Conservation (phyloP, 73 alveolate genomes). For the Stentor roeselii region DNA sequence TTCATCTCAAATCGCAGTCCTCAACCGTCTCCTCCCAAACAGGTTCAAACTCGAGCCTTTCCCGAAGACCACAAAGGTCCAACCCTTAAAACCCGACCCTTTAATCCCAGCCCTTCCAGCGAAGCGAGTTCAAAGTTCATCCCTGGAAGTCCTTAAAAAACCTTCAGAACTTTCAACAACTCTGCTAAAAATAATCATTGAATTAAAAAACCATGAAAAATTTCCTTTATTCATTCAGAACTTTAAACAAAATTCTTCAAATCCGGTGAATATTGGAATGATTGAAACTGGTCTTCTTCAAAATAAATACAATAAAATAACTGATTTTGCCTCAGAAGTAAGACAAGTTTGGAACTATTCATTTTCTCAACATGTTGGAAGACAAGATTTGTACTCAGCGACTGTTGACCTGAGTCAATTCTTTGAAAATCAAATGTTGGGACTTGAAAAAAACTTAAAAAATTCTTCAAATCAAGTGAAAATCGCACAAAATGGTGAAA, state of each 20-base stretch:
- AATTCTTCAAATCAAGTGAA: too few relatives aligned
- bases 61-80: too few relatives aligned
- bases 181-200: too few relatives aligned
- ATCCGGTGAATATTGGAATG: not conserved
- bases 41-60: not conserved
- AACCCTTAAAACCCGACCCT: too few relatives aligned
- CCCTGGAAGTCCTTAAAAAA: too few relatives aligned
- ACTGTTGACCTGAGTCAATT: conserved; percentile 32
- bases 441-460: conserved; percentile 22
- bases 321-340: conserved; percentile 33
- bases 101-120: too few relatives aligned
- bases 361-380: conserved; percentile 20
- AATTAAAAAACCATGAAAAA: too few relatives aligned
- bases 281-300: not conserved
- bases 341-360: conserved; percentile 38
- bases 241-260: too few relatives aligned
- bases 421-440: conserved; percentile 27
- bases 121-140: too few relatives aligned
- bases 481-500: too few relatives aligned
- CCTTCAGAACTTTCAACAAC: too few relatives aligned
- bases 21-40: not conserved
- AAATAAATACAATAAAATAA: not conserved
- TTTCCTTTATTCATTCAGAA: too few relatives aligned
- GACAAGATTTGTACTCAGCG: conserved; percentile 21
- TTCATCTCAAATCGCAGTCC: not conserved